These are phyloP conservation scores for Pichia rugopelliculosa DNA, from an alignment of 805 yeast species.

Conservation along the genomic window DNA sequence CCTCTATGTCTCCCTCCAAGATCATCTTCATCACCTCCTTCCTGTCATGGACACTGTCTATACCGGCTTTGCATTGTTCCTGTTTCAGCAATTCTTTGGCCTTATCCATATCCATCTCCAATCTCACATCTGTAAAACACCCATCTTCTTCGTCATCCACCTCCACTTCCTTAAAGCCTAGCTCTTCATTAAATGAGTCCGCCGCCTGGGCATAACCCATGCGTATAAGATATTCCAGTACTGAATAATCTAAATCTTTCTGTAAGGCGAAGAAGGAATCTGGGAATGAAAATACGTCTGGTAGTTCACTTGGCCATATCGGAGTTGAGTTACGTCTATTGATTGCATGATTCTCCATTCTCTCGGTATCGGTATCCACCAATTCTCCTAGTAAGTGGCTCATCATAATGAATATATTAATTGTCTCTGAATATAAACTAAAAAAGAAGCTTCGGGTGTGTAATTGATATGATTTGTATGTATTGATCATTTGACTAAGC, in stretches of 20 bases:
- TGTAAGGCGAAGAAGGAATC: slow-evolving; percentile 10
- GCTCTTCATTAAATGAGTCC: slow-evolving; percentile 1
- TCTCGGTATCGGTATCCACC: neutral
- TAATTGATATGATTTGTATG: no score
- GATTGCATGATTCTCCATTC: neutral
- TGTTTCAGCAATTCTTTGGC: neutral
- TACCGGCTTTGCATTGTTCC: neutral
- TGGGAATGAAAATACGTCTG: slow-evolving; percentile 11
- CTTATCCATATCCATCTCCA: neutral
- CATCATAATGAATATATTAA: no score
- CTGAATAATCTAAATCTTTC: slow-evolving; percentile 2
- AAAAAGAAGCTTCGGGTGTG: no score
- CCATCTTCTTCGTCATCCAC: slow-evolving; percentile 28
- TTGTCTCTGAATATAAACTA: no score
- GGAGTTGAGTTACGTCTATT: slow-evolving; percentile 2
- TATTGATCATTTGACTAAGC: no score
- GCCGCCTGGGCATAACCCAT: slow-evolving; percentile 13
- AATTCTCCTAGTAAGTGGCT: neutral
- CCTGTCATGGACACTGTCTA: neutral
- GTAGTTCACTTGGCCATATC: slow-evolving; percentile 8
- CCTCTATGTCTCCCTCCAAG: neutral
- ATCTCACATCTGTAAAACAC: slow-evolving; percentile 4
- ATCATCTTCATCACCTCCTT: neutral
- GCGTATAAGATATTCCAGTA: slow-evolving; percentile 6
- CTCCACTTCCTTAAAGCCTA: slow-evolving; percentile 59